These are phyloP conservation scores for Globomyces sp. DNA, from an alignment of 371 early-diverging fungal genomes.

Conservation along the genomic window DNA sequence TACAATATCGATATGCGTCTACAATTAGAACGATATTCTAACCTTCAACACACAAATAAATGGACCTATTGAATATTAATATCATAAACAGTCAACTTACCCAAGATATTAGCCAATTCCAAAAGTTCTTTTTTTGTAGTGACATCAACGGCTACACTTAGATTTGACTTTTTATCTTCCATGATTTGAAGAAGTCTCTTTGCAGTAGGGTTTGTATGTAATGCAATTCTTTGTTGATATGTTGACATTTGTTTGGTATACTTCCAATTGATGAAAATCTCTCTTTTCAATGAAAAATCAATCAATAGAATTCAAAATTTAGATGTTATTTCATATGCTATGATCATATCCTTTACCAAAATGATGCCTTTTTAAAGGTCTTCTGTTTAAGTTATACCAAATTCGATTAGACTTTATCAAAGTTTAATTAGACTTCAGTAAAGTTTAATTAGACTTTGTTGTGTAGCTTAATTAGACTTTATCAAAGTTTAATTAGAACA, in stretches of 20 bases:
- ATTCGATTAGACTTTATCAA: background rate
- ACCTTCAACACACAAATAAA: conserved; percentile 87
- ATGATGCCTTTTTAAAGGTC: background rate
- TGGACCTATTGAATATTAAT: conserved; percentile 51
- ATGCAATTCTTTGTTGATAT: conserved; percentile 55
- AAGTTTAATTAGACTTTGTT: too few species aligned
- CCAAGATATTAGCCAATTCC: conserved; percentile 79
- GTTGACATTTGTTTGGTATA: conserved; percentile 17
- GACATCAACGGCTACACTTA: conserved; percentile 89
- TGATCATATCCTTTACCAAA: background rate
- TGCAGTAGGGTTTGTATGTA: conserved; percentile 67
- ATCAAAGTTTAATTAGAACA: too few species aligned
- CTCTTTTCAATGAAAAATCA: background rate
- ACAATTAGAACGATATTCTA: too few species aligned
- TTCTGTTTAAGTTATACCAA: background rate
- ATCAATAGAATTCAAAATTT: background rate
- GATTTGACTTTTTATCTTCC: conserved; percentile 88
- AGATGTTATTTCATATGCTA: background rate
- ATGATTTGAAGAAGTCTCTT: conserved; percentile 74
- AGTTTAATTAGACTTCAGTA: background rate
- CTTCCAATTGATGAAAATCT: background rate
- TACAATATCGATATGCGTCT: conserved; percentile 93
- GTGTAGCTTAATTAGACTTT: too few species aligned
- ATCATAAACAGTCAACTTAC: too few species aligned
- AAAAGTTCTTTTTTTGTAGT: conserved; percentile 82